phyloP scores from a whole-genome alignment of 495 filamentous ascomycete species.

The Umbilicaria muhlenbergii region DNA sequence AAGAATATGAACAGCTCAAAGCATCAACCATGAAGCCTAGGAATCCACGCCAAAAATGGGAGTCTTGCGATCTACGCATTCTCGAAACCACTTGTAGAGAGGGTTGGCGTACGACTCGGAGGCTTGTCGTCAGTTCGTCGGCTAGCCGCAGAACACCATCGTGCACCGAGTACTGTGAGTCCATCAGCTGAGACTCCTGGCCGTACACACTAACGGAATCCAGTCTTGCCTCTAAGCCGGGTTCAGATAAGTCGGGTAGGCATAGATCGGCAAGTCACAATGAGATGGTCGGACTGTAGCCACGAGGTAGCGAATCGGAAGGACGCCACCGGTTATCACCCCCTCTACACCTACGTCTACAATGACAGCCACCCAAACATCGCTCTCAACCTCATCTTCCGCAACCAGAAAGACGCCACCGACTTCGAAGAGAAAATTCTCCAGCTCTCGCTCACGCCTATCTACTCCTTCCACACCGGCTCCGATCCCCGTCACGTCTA shows the following conservation, averaged over 20 bases:
- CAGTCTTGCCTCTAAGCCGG: constrained; percentile 21
- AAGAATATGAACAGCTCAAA: constrained; percentile 20
- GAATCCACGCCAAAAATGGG: constrained; percentile 16
- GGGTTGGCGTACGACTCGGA: constrained; percentile 23
- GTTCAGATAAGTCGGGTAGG: constrained; percentile 21
- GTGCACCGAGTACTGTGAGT: constrained; percentile 20
- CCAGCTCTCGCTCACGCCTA: constrained; percentile 12
- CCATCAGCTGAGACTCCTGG: not conserved
- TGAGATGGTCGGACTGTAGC: constrained; percentile 29
- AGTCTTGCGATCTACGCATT: constrained; percentile 26
- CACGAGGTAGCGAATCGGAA: constrained; percentile 20
- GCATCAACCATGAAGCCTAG: constrained; percentile 20
- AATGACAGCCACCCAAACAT: constrained; percentile 23
- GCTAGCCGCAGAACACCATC: constrained; percentile 19
- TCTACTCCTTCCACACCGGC: constrained; percentile 16
- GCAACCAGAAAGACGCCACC: constrained; percentile 14
- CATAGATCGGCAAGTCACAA: constrained; percentile 16
- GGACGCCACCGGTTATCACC: constrained; percentile 21
- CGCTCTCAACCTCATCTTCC: constrained; percentile 18
- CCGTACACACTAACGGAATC: not conserved
- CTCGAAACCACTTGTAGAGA: constrained; percentile 23
- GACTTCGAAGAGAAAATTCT: constrained; percentile 20
- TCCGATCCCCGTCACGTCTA: constrained; percentile 18
- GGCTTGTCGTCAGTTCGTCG: constrained; percentile 27
- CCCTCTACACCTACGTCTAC: constrained; percentile 22